Base-by-base conservation (phyloP, 345 rosid genomes). In the Arabidopsis arenosa region DNA sequence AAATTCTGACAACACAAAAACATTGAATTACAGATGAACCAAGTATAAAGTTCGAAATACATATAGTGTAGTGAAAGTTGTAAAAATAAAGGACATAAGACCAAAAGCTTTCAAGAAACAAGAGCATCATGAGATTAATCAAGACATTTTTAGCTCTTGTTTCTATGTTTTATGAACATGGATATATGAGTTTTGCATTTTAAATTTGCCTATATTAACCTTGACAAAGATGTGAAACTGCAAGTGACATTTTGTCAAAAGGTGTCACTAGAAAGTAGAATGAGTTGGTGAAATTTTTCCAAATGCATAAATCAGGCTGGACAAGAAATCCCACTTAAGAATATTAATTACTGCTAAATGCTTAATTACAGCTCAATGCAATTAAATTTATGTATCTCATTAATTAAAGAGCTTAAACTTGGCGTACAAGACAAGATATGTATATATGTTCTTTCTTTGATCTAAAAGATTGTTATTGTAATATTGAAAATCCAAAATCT, bases 161-260 rank as follows among this genome's bases (percentile, higher is more conserved):
- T 33, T 33, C 11, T 57, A 33, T 56, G 41, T 13, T 30, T 6
- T 13, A 55, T 13, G 15, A 44, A 44, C 14, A 33, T 8, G 40
- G 14, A n/a, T 52, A 51, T 60, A 10, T 35, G 17, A 7, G 14
- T 21, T 6, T 41, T 44, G 30, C 13, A 7, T 62, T 18, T 60
- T 44, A 7, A 8, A 0, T 43, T 43, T 63, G 9, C 14, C 13
- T 5, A 63, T 8, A 63, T 45, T 30, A 47, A 32, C 28, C 15
- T 32, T 65, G 56, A 65, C 7, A 65, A 48, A 64, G 69, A 47
- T 47, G 69, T 15, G 43, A 17, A 65, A 65, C 56, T n/a, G 43
- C 1, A 9, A n/a, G 44, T 48, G 44, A 30, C 43, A 32, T 9
- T 47, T 65, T 65, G 39, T 65, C 70, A 32, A 65, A 65, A 65